Evolutionary conservation across 495 filamentous ascomycete genomes (phyloP).

Genomic region (Neurospora hispaniola): DNA sequence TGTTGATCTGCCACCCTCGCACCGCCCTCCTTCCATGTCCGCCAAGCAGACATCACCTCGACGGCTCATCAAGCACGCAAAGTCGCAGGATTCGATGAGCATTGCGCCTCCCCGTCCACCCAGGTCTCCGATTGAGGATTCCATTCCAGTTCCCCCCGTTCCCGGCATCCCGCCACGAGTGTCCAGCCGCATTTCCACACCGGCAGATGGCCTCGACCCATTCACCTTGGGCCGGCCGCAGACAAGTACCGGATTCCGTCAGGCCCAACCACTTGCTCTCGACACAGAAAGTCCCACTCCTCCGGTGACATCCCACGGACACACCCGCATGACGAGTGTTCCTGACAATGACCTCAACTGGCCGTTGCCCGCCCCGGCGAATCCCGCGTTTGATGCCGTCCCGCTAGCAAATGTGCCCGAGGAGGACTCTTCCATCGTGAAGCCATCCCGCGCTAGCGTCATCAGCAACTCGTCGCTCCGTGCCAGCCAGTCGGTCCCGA

Average conservation of each 20-base stretch:
- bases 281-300: slow-evolving; percentile 17
- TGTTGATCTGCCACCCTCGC: slow-evolving; percentile 11
- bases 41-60: slow-evolving; percentile 19
- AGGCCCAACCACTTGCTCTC: slow-evolving; percentile 24
- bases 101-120: slow-evolving; percentile 38
- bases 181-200: slow-evolving; percentile 37
- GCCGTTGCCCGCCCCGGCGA: slow-evolving; percentile 35
- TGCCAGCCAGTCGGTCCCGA: slow-evolving; percentile 36
- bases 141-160: slow-evolving; percentile 17
- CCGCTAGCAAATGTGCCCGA: slow-evolving; percentile 62
- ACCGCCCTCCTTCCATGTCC: slow-evolving; percentile 13
- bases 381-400: slow-evolving; percentile 24
- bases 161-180: slow-evolving; percentile 32
- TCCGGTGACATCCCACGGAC: slow-evolving; percentile 17
- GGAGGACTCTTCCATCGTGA: slow-evolving; percentile 39
- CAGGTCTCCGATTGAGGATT: slow-evolving; percentile 31
- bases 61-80: slow-evolving; percentile 26
- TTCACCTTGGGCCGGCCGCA: slow-evolving; percentile 26
- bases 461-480: slow-evolving; percentile 35
- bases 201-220: slow-evolving; percentile 32
- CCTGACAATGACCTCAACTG: slow-evolving; percentile 37
- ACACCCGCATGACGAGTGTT: slow-evolving; percentile 31
- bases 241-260: slow-evolving; percentile 30
- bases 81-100: slow-evolving; percentile 39
- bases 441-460: slow-evolving; percentile 28